These are phyloP conservation scores for Hemileccinum rubropunctum DNA, from an alignment of 768 basidiomycete genomes.

Conservation along the genomic window DNA sequence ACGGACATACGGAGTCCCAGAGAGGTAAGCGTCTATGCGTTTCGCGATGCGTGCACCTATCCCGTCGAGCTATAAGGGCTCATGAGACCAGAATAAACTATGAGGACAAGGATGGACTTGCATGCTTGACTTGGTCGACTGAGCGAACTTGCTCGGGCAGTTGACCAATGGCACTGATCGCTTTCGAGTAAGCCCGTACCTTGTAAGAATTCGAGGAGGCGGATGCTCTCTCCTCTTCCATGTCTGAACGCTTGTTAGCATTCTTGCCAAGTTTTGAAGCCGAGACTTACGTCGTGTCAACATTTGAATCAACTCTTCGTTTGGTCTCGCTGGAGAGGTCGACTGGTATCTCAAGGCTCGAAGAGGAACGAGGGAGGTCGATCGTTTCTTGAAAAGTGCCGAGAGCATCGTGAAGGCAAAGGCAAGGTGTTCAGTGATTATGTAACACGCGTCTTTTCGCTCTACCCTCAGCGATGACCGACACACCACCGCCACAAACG, in stretches of 20 bases:
- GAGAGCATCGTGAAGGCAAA: slow-evolving; percentile 17
- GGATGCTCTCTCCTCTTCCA: slow-evolving; percentile 41
- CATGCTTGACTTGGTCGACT: slow-evolving; percentile 37
- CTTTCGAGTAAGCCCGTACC: slow-evolving; percentile 47
- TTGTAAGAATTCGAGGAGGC: slow-evolving; percentile 43
- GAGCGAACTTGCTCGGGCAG: slow-evolving; percentile 44
- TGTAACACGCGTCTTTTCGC: slow-evolving; percentile 24
- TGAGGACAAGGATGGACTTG: slow-evolving; percentile 10
- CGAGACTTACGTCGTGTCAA: slow-evolving; percentile 40
- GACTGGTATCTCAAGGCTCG: slow-evolving; percentile 18
- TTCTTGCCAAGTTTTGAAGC: background rate
- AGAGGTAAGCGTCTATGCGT: slow-evolving; percentile 44
- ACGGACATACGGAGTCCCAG: slow-evolving; percentile 35
- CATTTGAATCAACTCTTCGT: slow-evolving; percentile 39
- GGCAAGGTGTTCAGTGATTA: too few species aligned
- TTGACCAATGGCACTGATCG: slow-evolving; percentile 41
- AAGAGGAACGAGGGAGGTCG: background rate
- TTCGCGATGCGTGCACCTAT: slow-evolving; percentile 41
- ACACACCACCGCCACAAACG: slow-evolving; percentile 24
- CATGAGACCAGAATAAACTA: slow-evolving; percentile 7
- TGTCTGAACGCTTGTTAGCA: slow-evolving; percentile 27
- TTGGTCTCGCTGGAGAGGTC: slow-evolving; percentile 23
- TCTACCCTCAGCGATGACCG: slow-evolving; percentile 23
- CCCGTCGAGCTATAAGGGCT: slow-evolving; percentile 27
- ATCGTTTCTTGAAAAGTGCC: slow-evolving; percentile 6